A percentile compares a stretch with the other conserved stretches of the same genome.
Conservation (phyloP, 768 basidiomycete genomes). For the Lanmaoa pseudosensibilis region DNA sequence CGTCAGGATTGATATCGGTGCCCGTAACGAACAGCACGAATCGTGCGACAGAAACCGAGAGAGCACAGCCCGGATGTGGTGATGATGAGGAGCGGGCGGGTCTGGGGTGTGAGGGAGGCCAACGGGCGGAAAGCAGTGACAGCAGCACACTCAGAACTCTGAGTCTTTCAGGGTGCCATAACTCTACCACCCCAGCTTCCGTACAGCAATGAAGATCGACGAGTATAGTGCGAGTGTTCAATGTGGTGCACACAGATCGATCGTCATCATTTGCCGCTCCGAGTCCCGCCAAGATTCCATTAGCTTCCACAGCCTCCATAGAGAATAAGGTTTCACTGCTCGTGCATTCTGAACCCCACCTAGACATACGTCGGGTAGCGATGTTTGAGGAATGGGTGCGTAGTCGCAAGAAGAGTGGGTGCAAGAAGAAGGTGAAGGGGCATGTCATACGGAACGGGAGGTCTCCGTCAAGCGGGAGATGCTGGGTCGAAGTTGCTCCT, state of each 20-base stretch:
- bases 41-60: conserved; percentile 58
- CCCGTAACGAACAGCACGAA: conserved; percentile 70
- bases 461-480: conserved; percentile 33
- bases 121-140: conserved; percentile 33
- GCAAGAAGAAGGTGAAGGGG: conserved; percentile 41
- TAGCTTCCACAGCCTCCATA: conserved; percentile 54
- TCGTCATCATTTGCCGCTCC: conserved; percentile 53
- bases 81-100: conserved; percentile 30
- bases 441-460: conserved; percentile 48
- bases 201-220: conserved; percentile 49
- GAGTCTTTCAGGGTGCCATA: conserved; percentile 65
- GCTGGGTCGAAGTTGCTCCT: conserved; percentile 19
- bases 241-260: conserved; percentile 36
- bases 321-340: conserved; percentile 55
- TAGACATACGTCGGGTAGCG: conserved; percentile 30
- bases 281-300: conserved; percentile 43
- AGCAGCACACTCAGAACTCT: conserved; percentile 53
- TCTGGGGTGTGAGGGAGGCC: conserved; percentile 9
- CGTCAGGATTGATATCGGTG: conserved; percentile 77
- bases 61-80: conserved; percentile 55
- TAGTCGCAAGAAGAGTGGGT: conserved; percentile 57
- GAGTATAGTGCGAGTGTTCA: conserved; percentile 45
- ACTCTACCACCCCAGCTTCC: conserved; percentile 61
- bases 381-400: conserved; percentile 35
- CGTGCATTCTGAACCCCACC: conserved; percentile 37